Base-by-base conservation (phyloP, 2,329 filamentous ascomycete species). In the Monosporascus sp. region DNA sequence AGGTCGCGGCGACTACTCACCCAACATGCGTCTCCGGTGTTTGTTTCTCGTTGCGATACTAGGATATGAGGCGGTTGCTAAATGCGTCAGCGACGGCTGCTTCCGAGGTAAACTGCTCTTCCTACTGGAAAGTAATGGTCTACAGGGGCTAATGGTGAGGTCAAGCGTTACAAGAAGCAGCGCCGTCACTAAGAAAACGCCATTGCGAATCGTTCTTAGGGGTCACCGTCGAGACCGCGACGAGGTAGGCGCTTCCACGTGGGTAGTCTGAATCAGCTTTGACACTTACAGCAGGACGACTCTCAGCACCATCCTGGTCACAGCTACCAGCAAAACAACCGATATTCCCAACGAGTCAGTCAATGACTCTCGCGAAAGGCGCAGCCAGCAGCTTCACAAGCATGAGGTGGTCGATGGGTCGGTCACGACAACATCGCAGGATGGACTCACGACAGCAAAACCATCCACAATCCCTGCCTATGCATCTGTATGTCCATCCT, bases 381-480 rank as follows among this genome's bases (percentile, higher is more conserved):
- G 57, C 8, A 59, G 51, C 46, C 50, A 55, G 51, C 61, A 56
- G 60, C 48, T 58, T 20, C 38, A 60, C 24, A 51, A 52, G 20
- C 56, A 54, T 27, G 59, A 62, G 35, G 53, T 56, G 27, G 31
- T 58, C 43, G 49, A 57, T 31, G 36, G 57, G 37, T 45, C 60
- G 6, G 45, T 58, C 22, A 50, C 54, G 20, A 54, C 56, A 49
- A 43, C 50, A 36, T 20, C 50, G 18, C n/a, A 44, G 25, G 46
- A 41, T 31, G 35, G 38, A 38, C 8, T 49, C 51, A 7, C n/a
- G n/a, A n/a, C n/a, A n/a, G n/a, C n/a, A n/a, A n/a, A n/a, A n/a
- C n/a, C n/a, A n/a, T n/a, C n/a, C n/a, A n/a, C n/a, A n/a, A 27
- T 58, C 2, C 55, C 57, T 17, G 39, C 25, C n/a, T 63, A 63